phyloP scores from a whole-genome alignment of 2,329 filamentous ascomycete species.

The Colletotrichum tropicale region DNA sequence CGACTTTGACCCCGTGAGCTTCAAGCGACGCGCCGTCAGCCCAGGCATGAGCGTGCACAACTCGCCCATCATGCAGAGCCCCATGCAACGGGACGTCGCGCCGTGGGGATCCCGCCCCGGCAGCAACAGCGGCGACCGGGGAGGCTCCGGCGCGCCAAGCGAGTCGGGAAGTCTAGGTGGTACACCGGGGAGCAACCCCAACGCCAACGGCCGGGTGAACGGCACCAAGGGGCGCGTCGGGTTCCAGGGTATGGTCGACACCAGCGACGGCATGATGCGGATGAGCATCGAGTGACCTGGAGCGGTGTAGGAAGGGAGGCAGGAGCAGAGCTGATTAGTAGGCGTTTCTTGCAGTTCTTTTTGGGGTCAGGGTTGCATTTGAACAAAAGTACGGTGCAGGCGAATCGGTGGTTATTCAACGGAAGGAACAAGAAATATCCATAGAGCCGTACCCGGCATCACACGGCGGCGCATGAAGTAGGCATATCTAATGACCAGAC shows the following conservation, averaged over 20 bases:
- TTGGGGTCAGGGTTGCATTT: not conserved
- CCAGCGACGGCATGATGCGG: constrained; percentile 93
- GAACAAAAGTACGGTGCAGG: not conserved
- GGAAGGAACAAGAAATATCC: not conserved
- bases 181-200: constrained; percentile 29
- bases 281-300: constrained; percentile 84
- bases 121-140: constrained; percentile 60
- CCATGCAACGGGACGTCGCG: constrained; percentile 72
- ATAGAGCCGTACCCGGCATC: constrained; percentile 5
- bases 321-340: not conserved
- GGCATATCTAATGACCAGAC: not conserved
- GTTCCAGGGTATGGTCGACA: constrained; percentile 92
- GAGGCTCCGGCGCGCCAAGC: constrained; percentile 57
- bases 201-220: constrained; percentile 48
- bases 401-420: not conserved
- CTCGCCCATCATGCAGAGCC: constrained; percentile 86
- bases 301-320: not conserved
- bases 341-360: not conserved
- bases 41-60: constrained; percentile 91
- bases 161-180: constrained; percentile 47
- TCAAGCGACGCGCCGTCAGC: constrained; percentile 91
- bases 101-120: constrained; percentile 76
- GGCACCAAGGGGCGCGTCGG: constrained; percentile 69
- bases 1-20: constrained; percentile 84
- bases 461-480: not conserved